These are phyloP conservation scores for Pythium apleroticum DNA, from an alignment of 352 stramenopile species.

Conservation along the genomic window DNA sequence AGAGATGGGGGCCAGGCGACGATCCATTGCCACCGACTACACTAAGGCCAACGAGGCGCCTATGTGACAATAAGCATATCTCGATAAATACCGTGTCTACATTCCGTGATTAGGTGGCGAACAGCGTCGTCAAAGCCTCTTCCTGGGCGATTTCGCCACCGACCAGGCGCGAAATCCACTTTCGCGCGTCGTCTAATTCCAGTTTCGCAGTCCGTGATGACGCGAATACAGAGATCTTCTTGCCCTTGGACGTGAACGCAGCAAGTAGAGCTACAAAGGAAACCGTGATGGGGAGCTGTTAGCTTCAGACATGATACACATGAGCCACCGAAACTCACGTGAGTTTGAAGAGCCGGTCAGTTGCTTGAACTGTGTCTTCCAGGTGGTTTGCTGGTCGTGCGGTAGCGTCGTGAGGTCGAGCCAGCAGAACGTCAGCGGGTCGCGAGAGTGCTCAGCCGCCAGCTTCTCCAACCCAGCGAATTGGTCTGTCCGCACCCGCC, in stretches of 20 bases:
- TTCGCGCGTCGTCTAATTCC: slow-evolving; percentile 42
- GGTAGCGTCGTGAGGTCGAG: slow-evolving; percentile 44
- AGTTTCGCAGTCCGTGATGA: slow-evolving; percentile 3
- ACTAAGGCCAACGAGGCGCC: slow-evolving; percentile 2
- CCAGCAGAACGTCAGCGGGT: slow-evolving; percentile 83
- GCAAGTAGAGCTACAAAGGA: slow-evolving; percentile 50
- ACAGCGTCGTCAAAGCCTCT: slow-evolving; percentile 36
- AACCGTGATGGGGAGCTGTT: background rate
- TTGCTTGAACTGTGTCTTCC: slow-evolving; percentile 47
- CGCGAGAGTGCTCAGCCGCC: slow-evolving; percentile 60
- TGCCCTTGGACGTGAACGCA: slow-evolving; percentile 54
- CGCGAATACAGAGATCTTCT: slow-evolving; percentile 56
- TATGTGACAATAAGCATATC: background rate
- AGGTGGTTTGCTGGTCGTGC: slow-evolving; percentile 35
- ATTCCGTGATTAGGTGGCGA: slow-evolving; percentile 23
- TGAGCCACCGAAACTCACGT: slow-evolving; percentile 31
- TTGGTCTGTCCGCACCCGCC: slow-evolving; percentile 43
- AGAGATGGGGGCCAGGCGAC: background rate
- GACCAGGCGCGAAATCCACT: slow-evolving; percentile 62
- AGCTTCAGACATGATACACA: background rate
- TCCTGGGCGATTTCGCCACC: slow-evolving; percentile 59
- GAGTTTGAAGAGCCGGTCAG: slow-evolving; percentile 1
- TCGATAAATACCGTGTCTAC: slow-evolving; percentile 27
- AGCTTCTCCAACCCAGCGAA: slow-evolving; percentile 66
- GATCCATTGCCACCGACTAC: slow-evolving; percentile 3